Percentiles rank a stretch among this genome's conserved stretches.
Evolutionary conservation across 495 filamentous ascomycete genomes (phyloP).

Genomic region (Aspergillus biplanus): DNA sequence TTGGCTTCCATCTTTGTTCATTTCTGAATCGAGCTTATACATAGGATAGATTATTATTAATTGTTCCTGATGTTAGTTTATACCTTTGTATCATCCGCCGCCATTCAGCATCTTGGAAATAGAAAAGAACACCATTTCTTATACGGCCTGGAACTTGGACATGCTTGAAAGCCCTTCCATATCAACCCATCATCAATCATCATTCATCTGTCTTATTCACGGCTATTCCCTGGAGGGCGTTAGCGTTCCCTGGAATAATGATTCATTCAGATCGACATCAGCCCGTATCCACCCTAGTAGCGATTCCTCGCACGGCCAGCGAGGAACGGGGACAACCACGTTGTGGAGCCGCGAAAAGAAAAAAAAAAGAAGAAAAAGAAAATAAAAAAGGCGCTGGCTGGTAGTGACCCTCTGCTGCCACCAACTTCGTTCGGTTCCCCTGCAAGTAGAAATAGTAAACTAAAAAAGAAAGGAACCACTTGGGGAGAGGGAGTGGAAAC

Average conservation of each 20-base stretch:
- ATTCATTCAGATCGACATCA: constrained; percentile 41
- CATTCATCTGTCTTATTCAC: not conserved
- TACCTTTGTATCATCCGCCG: not conserved
- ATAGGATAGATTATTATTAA: not conserved
- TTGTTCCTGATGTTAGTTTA: not conserved
- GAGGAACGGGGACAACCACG: constrained; percentile 38
- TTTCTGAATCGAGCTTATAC: too few species aligned
- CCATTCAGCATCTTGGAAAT: not conserved
- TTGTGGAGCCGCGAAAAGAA: constrained; percentile 38
- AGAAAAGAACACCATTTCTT: too few species aligned
- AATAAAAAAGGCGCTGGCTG: constrained; percentile 27
- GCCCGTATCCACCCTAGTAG: constrained; percentile 32
- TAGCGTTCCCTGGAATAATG: constrained; percentile 5
- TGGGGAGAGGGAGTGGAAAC: constrained; percentile 23
- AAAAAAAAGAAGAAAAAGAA: not conserved
- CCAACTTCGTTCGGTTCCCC: constrained; percentile 37
- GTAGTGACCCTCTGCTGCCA: constrained; percentile 43
- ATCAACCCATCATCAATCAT: constrained; percentile 1
- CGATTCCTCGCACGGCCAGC: constrained; percentile 32
- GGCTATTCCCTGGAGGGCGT: not conserved
- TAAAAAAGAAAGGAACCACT: constrained; percentile 24
- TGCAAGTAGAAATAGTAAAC: constrained; percentile 11
- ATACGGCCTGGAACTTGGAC: not conserved
- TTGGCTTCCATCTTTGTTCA: too few species aligned
- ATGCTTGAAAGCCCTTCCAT: not conserved